Base-by-base conservation (phyloP, 2,329 filamentous ascomycete genomes). In the Ascochyta pisi region DNA sequence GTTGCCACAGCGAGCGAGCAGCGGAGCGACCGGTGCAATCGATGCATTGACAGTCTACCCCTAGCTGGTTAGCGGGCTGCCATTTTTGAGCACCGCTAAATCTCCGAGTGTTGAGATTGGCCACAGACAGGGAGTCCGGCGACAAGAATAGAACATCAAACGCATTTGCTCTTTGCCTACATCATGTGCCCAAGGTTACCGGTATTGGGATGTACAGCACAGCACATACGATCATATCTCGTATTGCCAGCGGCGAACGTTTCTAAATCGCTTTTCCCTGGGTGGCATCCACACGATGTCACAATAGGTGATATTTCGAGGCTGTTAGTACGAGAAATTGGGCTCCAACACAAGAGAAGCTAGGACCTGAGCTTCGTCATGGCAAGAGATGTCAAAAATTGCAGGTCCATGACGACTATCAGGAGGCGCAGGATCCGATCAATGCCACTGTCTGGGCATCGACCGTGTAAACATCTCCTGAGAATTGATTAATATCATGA, bases 111-210 rank as follows among this genome's bases (percentile, higher is more conserved):
- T 50, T 47, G 15, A 50, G 53, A 50, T 56, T 56, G 53, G 53
- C 33, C 37, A 40, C 41, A 47, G 22, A 6, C 2, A 15, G 35
- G 13, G 31, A 31, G 23, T 22, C 40, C 23, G 22, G 19, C 45
- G 47, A 50, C 53, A 46, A 50, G 46, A 56, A 56, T 56, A 56
- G 53, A 56, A 45, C n/a, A 16, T 37, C 22, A 33, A 13, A 44
- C 16, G 16, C 33, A 16, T 13, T 15, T 35, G 40, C 33, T 44
- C 23, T 27, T 24, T 22, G 33, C 34, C 33, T 13, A 33, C 45
- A 49, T 45, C 40, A 50, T 45, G 35, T 37, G 35, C 27, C 24
- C 38, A 15, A 43, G 24, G 8, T 24, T 10, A 26, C 8, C n/a
- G 19, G 19, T 19, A 45, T 37, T 7, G 35, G 26, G 24, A 42